Evolutionary conservation across 2,329 filamentous ascomycete species (phyloP).

Genomic region (Xylaria hypoxylon): DNA sequence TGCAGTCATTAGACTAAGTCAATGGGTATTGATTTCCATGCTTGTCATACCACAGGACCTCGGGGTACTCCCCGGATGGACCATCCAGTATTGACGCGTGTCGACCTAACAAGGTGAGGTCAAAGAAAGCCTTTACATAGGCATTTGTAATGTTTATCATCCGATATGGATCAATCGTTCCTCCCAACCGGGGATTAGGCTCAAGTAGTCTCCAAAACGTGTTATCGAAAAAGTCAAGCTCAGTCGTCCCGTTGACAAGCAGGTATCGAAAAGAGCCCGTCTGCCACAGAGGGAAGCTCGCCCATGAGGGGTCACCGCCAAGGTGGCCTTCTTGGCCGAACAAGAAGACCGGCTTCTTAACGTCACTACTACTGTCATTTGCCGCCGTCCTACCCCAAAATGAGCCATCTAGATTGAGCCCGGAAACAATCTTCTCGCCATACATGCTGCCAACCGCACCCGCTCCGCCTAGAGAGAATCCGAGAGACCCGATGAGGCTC

Average conservation of each 20-base stretch:
- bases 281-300: conserved; percentile 40
- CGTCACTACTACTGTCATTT: conserved; percentile 38
- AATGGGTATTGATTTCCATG: conserved; percentile 10
- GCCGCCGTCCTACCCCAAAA: conserved; percentile 31
- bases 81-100: conserved; percentile 31
- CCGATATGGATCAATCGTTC: conserved; percentile 13
- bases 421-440: conserved; percentile 31
- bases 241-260: conserved; percentile 38
- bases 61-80: conserved; percentile 23
- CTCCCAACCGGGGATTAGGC: conserved; percentile 23
- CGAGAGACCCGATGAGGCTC: conserved; percentile 38
- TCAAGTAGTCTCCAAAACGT: conserved; percentile 42
- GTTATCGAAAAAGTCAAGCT: conserved; percentile 45
- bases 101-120: conserved; percentile 34
- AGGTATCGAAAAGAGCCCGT: conserved; percentile 40
- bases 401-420: conserved; percentile 43
- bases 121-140: conserved; percentile 41
- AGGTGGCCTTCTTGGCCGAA: conserved; percentile 41
- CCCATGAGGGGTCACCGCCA: conserved; percentile 33
- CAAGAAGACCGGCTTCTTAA: conserved; percentile 41
- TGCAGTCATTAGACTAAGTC: not conserved
- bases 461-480: conserved; percentile 42
- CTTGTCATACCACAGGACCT: conserved; percentile 21
- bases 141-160: conserved; percentile 34
- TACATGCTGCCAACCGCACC: conserved; percentile 35